Percentiles rank a stretch among this genome's conserved stretches.
Conservation (phyloP, 1,139 yeast genomes). For the Protomyces inundatus region DNA sequence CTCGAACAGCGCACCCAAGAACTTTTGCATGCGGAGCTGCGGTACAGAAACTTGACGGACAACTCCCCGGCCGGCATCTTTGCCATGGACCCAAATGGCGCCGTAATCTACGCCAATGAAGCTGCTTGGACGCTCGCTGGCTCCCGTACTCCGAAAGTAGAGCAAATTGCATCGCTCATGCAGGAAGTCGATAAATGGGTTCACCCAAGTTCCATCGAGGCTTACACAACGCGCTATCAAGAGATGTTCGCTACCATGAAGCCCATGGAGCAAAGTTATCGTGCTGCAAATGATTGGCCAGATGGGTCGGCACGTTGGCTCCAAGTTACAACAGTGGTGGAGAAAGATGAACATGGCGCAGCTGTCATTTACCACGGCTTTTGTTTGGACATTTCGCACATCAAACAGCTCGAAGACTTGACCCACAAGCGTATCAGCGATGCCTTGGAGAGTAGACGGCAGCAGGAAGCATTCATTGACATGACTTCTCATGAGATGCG, state of each 20-base stretch:
- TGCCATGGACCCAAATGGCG: conserved; percentile 29
- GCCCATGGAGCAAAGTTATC: not conserved
- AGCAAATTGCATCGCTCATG: not conserved
- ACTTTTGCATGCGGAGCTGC: conserved; percentile 27
- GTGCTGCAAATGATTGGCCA: not conserved
- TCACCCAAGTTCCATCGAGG: not conserved
- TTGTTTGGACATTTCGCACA: conserved; percentile 31
- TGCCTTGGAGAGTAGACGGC: conserved; percentile 31
- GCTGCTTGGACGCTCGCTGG: conserved; percentile 26
- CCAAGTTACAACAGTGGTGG: not conserved
- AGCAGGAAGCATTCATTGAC: conserved; percentile 32
- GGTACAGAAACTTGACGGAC: conserved; percentile 31
- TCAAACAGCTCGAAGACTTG: conserved; percentile 30
- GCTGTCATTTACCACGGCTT: conserved; percentile 26
- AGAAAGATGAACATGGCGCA: conserved; percentile 27
- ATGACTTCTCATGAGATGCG: conserved; percentile 32
- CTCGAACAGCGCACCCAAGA: conserved; percentile 28
- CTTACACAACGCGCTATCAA: not conserved
- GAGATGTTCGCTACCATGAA: not conserved
- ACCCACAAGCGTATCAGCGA: conserved; percentile 32
- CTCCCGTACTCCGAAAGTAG: not conserved
- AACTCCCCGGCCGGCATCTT: conserved; percentile 30
- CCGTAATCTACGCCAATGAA: conserved; percentile 29
- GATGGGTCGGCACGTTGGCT: not conserved
- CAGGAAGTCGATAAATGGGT: not conserved